Evolutionary conservation across 1,284 basidiomycete genomes (phyloP).

Genomic region (Microstroma glucosiphilum): DNA sequence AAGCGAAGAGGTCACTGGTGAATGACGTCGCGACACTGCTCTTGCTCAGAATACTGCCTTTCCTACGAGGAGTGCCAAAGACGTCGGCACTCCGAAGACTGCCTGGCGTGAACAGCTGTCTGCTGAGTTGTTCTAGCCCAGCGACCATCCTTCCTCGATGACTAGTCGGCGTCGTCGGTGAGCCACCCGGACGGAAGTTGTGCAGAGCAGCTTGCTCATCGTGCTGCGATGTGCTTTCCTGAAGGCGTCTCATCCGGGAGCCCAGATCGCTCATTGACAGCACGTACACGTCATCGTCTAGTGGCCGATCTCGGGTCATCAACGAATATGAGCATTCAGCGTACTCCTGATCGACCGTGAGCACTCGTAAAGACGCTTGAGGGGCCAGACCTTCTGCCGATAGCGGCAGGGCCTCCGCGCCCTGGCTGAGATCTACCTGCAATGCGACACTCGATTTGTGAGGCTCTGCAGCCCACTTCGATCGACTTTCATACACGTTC

Average conservation of each 20-base stretch:
- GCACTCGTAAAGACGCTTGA: conserved; percentile 28
- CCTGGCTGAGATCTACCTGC: conserved; percentile 17
- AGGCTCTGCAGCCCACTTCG: conserved; percentile 21
- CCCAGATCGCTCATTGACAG: conserved; percentile 21
- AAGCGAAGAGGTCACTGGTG: not conserved
- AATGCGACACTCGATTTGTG: conserved; percentile 6
- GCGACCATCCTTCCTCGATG: conserved; percentile 32
- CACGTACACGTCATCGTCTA: conserved; percentile 9
- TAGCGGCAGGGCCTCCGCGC: conserved; percentile 20
- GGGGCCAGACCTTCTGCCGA: conserved; percentile 25
- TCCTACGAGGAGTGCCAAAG: conserved; percentile 30
- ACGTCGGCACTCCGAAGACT: conserved; percentile 25
- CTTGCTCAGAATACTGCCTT: conserved; percentile 19
- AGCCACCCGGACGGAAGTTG: not conserved
- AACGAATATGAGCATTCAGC: conserved; percentile 23
- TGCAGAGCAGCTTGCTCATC: not conserved
- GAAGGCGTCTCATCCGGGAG: conserved; percentile 20
- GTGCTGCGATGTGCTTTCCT: conserved; percentile 8
- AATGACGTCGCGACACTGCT: conserved; percentile 7
- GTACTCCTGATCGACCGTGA: conserved; percentile 26
- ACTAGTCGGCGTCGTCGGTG: conserved; percentile 21
- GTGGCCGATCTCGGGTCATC: conserved; percentile 20
- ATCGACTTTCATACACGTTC: conserved; percentile 27
- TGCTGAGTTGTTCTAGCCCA: conserved; percentile 33
- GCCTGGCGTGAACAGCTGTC: conserved; percentile 25